Evolutionary conservation across 1,284 basidiomycete species (phyloP).

Genomic region (Wolfiporia cocos): DNA sequence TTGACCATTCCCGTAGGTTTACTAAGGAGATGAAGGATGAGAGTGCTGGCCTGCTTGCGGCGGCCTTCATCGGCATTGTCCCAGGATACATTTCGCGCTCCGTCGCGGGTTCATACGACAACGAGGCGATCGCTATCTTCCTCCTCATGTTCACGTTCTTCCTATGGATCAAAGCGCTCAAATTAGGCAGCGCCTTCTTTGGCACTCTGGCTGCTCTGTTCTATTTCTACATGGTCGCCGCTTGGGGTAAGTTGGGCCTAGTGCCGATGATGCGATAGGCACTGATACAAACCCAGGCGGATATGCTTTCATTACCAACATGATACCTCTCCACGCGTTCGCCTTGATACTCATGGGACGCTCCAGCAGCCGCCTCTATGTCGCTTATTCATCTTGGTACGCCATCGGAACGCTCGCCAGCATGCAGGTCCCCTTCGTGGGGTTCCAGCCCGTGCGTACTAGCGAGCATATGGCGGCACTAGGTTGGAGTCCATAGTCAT

Average conservation of each 20-base stretch:
- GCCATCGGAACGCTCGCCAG: conserved; percentile 94
- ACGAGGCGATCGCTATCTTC: conserved; percentile 99
- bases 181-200: conserved; percentile 89
- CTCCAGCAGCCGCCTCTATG: conserved; percentile 88
- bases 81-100: conserved; percentile 99
- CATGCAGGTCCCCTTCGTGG: conserved; percentile 99
- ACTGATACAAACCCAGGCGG: conserved; percentile 71
- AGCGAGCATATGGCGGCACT: conserved; percentile 99
- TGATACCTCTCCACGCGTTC: conserved; percentile 95
- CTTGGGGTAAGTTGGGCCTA: conserved; percentile 73
- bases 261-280: conserved; percentile 7
- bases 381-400: conserved; percentile 97
- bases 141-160: conserved; percentile 99
- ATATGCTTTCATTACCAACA: conserved; percentile 99
- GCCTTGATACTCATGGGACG: conserved; percentile 97
- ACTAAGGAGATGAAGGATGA: conserved; percentile 93
- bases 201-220: conserved; percentile 91
- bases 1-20: conserved; percentile 51
- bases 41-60: conserved; percentile 91
- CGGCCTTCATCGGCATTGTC: conserved; percentile 98
- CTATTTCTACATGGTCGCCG: conserved; percentile 99
- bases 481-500: too few relatives aligned
- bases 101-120: conserved; percentile 99
- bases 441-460: conserved; percentile 97
- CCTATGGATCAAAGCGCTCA: conserved; percentile 96